Evolutionary conservation across 495 filamentous ascomycete genomes (phyloP).

Genomic region (Chaetomium tenue): DNA sequence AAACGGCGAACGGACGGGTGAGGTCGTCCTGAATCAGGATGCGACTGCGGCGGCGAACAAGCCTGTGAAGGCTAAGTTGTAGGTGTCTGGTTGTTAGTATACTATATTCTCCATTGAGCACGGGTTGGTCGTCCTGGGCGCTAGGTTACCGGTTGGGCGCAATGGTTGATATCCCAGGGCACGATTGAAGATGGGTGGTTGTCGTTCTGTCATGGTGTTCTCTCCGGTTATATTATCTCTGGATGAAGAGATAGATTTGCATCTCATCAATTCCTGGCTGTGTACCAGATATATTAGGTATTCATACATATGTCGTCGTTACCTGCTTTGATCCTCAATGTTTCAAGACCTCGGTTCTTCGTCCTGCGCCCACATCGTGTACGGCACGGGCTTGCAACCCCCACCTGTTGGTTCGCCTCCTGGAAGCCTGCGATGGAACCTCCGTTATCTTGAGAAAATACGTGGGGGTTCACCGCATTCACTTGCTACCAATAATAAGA

Average conservation of each 20-base stretch:
- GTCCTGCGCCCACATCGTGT: not conserved
- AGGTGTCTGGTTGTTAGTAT: not conserved
- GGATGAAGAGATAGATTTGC: not conserved
- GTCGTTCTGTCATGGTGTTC: not conserved
- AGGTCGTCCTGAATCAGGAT: conserved; percentile 79
- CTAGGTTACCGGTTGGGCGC: conserved; percentile 13
- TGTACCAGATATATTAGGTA: not conserved
- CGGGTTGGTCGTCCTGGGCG: not conserved
- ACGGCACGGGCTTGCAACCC: not conserved
- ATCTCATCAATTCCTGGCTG: not conserved
- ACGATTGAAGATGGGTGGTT: not conserved
- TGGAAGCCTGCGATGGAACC: not conserved
- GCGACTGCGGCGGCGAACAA: conserved; percentile 66
- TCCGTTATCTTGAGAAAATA: not conserved
- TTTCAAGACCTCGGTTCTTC: not conserved
- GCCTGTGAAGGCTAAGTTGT: conserved; percentile 48
- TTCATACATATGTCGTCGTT: not conserved
- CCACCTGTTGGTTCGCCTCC: not conserved
- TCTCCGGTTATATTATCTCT: not conserved
- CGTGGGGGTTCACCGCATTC: not conserved
- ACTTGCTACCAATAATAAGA: not conserved
- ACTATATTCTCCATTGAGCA: not conserved
- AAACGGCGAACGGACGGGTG: conserved; percentile 67
- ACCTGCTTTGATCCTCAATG: not conserved
- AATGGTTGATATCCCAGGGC: conserved; percentile 18